These are phyloP conservation scores for Acer saccharum DNA, from an alignment of 345 rosid genomes.

Conservation along the genomic window DNA sequence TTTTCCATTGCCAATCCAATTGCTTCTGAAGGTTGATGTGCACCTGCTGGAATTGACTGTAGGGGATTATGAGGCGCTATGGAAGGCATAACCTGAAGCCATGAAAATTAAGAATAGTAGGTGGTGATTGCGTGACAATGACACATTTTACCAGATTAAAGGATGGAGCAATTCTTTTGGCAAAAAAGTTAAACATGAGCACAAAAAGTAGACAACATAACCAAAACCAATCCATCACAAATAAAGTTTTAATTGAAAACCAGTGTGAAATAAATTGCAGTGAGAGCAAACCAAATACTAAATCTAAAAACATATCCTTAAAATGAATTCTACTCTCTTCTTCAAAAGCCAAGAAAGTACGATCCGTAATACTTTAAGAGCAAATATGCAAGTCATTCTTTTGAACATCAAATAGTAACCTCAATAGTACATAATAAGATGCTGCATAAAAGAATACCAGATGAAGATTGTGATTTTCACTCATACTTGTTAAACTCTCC, in stretches of 20 bases:
- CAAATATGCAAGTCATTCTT: not conserved
- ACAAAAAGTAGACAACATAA: not conserved
- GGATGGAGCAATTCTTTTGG: not conserved
- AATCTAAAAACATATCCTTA: not conserved
- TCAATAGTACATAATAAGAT: not conserved
- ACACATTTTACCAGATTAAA: conserved; percentile 3
- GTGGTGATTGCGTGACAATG: not conserved
- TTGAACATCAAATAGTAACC: not conserved
- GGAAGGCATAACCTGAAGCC: conserved; percentile 29
- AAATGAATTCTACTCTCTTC: not conserved
- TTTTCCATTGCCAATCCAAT: not conserved
- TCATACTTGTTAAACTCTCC: not conserved
- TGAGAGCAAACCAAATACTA: not conserved
- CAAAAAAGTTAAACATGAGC: not conserved
- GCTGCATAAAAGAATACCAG: conserved; percentile 1
- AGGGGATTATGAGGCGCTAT: conserved; percentile 18
- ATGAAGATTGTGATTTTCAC: not conserved
- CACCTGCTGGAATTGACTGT: conserved; percentile 17
- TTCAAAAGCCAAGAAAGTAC: not conserved
- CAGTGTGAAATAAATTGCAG: conserved; percentile 7
- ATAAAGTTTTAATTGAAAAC: no score
- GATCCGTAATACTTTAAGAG: not conserved
- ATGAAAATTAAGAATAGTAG: conserved; percentile 12
- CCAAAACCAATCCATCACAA: conserved; percentile 3
- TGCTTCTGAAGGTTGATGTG: conserved; percentile 21